Conservation (phyloP, 345 rosid species). For the Luvunga scandens region DNA sequence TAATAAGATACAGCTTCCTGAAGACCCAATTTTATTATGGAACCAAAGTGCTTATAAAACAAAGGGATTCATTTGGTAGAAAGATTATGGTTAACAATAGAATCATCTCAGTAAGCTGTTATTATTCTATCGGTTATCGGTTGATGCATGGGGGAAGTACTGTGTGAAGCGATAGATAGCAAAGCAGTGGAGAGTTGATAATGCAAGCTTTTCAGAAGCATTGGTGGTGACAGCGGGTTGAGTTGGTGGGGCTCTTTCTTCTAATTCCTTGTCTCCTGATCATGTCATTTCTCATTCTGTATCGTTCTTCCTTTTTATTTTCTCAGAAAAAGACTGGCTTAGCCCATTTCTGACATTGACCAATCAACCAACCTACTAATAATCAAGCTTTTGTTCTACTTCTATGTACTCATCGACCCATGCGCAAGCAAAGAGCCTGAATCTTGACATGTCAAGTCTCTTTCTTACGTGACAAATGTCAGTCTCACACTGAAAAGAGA, state of each 20-base stretch:
- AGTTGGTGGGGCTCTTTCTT: conserved; percentile 14
- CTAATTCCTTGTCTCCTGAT: conserved; percentile 8
- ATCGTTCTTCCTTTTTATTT: conserved; percentile 5
- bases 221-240: conserved; percentile 4
- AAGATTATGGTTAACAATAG: neutral
- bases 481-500: neutral
- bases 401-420: neutral
- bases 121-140: neutral
- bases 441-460: conserved; percentile 4
- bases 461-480: neutral
- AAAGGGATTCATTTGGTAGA: neutral
- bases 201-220: conserved; percentile 8
- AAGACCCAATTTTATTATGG: no score
- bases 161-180: conserved; percentile 2
- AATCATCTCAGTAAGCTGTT: neutral
- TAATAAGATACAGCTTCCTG: no score
- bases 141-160: neutral
- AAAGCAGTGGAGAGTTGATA: neutral
- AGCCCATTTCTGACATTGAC: conserved; percentile 9
- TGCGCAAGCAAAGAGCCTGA: neutral
- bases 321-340: conserved; percentile 2
- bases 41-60: neutral
- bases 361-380: conserved; percentile 5
- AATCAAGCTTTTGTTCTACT: neutral
- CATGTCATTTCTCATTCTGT: conserved; percentile 5